Base-by-base conservation (phyloP, 441 rosid genomes). In the Euphorbia schlechtendalii region DNA sequence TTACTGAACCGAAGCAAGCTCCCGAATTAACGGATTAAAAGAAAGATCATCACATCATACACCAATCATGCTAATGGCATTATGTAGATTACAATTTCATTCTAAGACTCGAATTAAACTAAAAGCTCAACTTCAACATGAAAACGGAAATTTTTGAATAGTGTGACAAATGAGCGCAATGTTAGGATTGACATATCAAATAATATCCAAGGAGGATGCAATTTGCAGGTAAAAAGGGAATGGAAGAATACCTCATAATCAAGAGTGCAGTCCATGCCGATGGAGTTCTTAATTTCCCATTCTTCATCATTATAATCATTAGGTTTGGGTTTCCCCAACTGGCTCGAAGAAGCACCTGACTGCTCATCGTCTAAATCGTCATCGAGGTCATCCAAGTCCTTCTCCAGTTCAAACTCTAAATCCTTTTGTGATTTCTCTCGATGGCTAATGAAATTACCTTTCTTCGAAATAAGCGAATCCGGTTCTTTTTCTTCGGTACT, bases 281-380 rank as follows among this genome's bases (percentile, higher is more conserved):
- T 86, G 4, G 86, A 82, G 67, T 80, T 79, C 75, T 85, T 87
- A 75, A 92, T 83, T 78, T 86, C 91, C 95, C 98, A 89, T 72
- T 89, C 92, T 61, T 87, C 96, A 3, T 88, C 97, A 62, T 83
- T 71, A 76, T 75, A 89, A 68, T 85, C 92, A 9, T 77, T 73
- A 15, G 88, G 92, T 73, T 80, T 88, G 13, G 27, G 58, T 13
- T 56, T 69, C 58, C 5, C 46, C 45, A 12, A 18, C 21, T 51
- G 67, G 46, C 48, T 34, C 5, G 69, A 65, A 3, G 51, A 43
- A 15, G 49, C 72, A 32, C 60, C 46, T 12, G 66, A 53, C n/a
- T 30, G 56, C 13, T 75, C 83, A 13, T 59, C 80, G 13, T 80
- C 82, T 0, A 52, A 67, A 3, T 73, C 87, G 21, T 72, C 85